A percentile compares a stretch with the other conserved stretches of the same genome.
phyloP scores from a whole-genome alignment of 805 yeast species.

The Clavispora phyllophila region DNA sequence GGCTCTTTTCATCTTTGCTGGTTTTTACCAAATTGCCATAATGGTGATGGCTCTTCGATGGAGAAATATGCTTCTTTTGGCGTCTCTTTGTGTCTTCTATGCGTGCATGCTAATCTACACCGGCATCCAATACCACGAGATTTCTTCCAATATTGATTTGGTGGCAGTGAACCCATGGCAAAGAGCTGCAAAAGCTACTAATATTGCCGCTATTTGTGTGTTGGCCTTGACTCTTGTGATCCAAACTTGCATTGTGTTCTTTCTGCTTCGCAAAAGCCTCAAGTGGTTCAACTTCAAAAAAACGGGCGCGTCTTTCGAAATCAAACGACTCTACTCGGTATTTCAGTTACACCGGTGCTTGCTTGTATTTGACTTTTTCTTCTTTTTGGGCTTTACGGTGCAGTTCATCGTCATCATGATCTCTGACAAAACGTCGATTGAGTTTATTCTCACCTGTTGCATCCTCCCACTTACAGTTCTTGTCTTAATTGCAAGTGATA shows the following conservation, averaged over 20 bases:
- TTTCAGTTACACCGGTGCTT: slow-evolving; percentile 39
- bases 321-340: slow-evolving; percentile 30
- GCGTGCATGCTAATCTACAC: slow-evolving; percentile 42
- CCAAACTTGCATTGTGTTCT: slow-evolving; percentile 25
- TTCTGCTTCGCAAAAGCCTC: slow-evolving; percentile 33
- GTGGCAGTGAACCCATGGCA: slow-evolving; percentile 21
- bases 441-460: slow-evolving; percentile 42
- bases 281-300: slow-evolving; percentile 45
- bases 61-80: slow-evolving; percentile 36
- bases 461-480: slow-evolving; percentile 42
- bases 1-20: slow-evolving; percentile 46
- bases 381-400: slow-evolving; percentile 46
- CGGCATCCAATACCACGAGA: slow-evolving; percentile 42
- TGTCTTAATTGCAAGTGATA: slow-evolving; percentile 31
- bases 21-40: slow-evolving; percentile 35
- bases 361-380: slow-evolving; percentile 40
- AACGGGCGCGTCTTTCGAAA: slow-evolving; percentile 42
- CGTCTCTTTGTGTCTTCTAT: slow-evolving; percentile 36
- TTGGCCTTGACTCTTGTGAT: slow-evolving; percentile 31
- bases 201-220: slow-evolving; percentile 40
- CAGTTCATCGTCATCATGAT: slow-evolving; percentile 46
- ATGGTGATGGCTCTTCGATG: slow-evolving; percentile 34
- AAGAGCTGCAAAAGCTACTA: slow-evolving; percentile 30
- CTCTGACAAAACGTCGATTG: slow-evolving; percentile 28
- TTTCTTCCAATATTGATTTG: slow-evolving; percentile 20